Percentiles rank a stretch among this genome's conserved stretches.
Evolutionary conservation across 139 green algal species (phyloP).

Genomic region (Auxenochlorella pyrenoidosa): DNA sequence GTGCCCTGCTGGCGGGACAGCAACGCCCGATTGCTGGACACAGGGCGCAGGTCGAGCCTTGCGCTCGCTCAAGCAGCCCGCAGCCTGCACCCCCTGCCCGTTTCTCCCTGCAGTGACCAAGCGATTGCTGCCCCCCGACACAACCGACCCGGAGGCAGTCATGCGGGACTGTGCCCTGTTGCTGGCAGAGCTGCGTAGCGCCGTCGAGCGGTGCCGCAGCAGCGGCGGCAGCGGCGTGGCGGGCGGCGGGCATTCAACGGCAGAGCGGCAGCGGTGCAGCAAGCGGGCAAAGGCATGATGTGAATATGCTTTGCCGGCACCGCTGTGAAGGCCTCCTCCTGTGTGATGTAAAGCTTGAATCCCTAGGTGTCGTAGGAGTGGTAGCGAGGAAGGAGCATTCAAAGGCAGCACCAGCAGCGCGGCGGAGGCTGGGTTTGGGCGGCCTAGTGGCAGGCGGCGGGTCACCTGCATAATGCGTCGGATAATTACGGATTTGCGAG

Average conservation of each 20-base stretch:
- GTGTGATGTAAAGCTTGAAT: no score
- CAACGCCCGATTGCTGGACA: neutral
- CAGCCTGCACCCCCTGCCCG: neutral
- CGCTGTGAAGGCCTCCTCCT: no score
- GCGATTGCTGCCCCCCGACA: conserved; percentile 26
- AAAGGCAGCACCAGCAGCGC: no score
- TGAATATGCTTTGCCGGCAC: no score
- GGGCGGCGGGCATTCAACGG: conserved; percentile 27
- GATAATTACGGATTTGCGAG: no score
- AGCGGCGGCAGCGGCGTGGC: no score
- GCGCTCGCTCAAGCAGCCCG: neutral
- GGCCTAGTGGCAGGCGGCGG: no score
- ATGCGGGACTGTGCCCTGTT: conserved; percentile 11
- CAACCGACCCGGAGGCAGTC: neutral
- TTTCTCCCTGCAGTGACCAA: neutral
- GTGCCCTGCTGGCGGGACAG: neutral
- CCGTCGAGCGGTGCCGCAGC: conserved; percentile 45
- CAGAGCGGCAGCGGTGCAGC: conserved; percentile 1
- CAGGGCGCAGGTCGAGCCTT: neutral
- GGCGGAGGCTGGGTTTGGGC: no score
- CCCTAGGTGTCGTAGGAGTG: no score
- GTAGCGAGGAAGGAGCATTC: no score
- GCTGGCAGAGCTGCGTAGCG: conserved; percentile 59
- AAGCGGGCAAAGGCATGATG: neutral
- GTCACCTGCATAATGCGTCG: no score